Evolutionary conservation across 495 filamentous ascomycete genomes (phyloP).

Genomic region (Tricharina praecox): DNA sequence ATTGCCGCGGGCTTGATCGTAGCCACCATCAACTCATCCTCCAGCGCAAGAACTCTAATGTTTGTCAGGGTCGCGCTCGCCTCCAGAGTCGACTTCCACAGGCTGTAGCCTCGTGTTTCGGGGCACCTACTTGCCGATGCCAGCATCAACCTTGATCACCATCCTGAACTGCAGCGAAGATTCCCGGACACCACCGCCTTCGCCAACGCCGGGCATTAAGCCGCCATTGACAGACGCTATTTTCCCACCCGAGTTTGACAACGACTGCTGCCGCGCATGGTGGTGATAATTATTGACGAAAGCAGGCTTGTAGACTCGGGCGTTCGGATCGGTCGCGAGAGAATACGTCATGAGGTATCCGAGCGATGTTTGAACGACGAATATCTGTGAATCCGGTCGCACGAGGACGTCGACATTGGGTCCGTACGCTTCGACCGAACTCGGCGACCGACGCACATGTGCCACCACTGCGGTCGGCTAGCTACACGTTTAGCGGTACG

Average conservation of each 20-base stretch:
- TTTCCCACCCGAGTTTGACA: constrained; percentile 41
- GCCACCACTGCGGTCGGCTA: constrained; percentile 84
- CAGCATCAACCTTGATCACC: constrained; percentile 96
- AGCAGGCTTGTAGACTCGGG: constrained; percentile 66
- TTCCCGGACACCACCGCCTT: constrained; percentile 68
- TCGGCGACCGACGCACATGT: constrained; percentile 58
- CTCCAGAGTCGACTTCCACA: constrained; percentile 3
- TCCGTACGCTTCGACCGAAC: constrained; percentile 70
- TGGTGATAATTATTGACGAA: constrained; percentile 46
- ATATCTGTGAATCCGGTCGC: constrained; percentile 77
- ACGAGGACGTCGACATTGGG: constrained; percentile 67
- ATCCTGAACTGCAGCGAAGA: constrained; percentile 83
- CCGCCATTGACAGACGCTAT: constrained; percentile 37
- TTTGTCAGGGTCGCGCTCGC: constrained; percentile 5
- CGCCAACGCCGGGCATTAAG: constrained; percentile 44
- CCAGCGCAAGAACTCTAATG: constrained; percentile 61
- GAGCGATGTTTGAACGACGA: constrained; percentile 74
- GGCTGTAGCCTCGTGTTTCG: constrained; percentile 1
- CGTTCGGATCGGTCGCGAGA: constrained; percentile 64
- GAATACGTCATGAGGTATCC: constrained; percentile 92
- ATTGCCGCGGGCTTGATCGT: constrained; percentile 85
- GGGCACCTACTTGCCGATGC: constrained; percentile 44
- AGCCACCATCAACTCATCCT: constrained; percentile 84
- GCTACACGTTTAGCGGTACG: constrained; percentile 8
- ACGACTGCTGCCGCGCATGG: constrained; percentile 58